A percentile compares a stretch with the other conserved stretches of the same genome.
These are phyloP conservation scores for Alternaria consortialis DNA, from an alignment of 2,329 filamentous ascomycete species.

Conservation along the genomic window DNA sequence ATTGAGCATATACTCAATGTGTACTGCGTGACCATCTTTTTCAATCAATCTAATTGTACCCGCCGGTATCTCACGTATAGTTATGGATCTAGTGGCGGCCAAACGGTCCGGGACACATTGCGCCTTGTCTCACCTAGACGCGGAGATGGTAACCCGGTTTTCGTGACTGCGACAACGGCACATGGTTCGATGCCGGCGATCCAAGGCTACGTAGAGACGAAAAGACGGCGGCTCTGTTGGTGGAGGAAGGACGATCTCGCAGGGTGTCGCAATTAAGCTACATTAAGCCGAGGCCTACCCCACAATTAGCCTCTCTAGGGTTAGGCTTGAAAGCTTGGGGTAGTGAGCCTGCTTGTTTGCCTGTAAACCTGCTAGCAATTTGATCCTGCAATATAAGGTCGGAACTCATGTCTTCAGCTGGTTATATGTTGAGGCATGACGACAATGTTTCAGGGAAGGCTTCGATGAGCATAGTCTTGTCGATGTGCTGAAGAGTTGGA, in stretches of 20 bases:
- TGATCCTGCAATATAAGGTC: background rate
- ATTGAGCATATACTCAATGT: conserved; percentile 10
- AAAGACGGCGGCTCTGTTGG: conserved; percentile 1
- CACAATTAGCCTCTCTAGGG: conserved; percentile 12
- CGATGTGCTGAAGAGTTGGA: conserved; percentile 26
- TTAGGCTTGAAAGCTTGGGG: conserved; percentile 7
- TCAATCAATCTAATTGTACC: conserved; percentile 50
- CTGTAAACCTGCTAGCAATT: background rate
- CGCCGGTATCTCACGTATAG: conserved; percentile 36
- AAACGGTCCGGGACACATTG: conserved; percentile 44
- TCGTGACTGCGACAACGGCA: conserved; percentile 7
- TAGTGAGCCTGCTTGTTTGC: background rate
- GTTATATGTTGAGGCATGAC: background rate
- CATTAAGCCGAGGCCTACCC: conserved; percentile 22
- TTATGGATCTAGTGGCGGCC: conserved; percentile 41
- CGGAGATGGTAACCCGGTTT: conserved; percentile 12
- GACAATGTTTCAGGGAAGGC: no score
- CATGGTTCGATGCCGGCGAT: conserved; percentile 6
- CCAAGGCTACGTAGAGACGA: background rate
- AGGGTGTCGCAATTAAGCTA: conserved; percentile 23
- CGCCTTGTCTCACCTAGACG: conserved; percentile 6
- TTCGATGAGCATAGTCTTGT: conserved; percentile 15
- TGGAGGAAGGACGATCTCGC: background rate
- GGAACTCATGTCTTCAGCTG: background rate
- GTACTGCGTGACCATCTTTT: conserved; percentile 34